These are phyloP conservation scores for Cardamine resedifolia DNA, from an alignment of 345 rosid species.

Conservation along the genomic window DNA sequence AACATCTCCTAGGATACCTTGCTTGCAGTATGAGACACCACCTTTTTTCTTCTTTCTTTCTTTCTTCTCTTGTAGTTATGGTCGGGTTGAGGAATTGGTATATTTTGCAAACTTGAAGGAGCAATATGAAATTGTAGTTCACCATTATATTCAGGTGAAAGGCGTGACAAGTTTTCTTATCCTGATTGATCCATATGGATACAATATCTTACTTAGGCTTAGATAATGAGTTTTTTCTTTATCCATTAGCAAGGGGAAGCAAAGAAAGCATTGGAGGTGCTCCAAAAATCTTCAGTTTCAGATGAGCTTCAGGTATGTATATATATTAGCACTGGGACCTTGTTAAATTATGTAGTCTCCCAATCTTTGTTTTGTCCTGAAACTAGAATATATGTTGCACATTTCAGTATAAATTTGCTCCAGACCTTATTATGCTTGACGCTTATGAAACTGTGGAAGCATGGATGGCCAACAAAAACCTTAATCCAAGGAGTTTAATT, in stretches of 20 bases:
- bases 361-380: constrained; percentile 23
- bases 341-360: constrained; percentile 20
- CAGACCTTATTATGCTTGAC: constrained; percentile 92
- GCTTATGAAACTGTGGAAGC: constrained; percentile 99
- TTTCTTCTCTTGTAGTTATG: constrained; percentile 59
- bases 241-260: constrained; percentile 90
- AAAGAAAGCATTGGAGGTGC: constrained; percentile 89
- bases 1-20: constrained; percentile 12
- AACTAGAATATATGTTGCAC: constrained; percentile 17
- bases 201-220: constrained; percentile 8
- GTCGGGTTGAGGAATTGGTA: constrained; percentile 94
- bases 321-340: constrained; percentile 21
- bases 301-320: constrained; percentile 80
- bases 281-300: constrained; percentile 82
- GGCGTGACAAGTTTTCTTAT: constrained; percentile 19
- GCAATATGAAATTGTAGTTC: constrained; percentile 89
- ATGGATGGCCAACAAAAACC: constrained; percentile 86
- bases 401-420: constrained; percentile 91
- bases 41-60: constrained; percentile 5
- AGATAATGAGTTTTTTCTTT: constrained; percentile 23
- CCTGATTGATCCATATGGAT: constrained; percentile 12
- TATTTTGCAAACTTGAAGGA: constrained; percentile 94
- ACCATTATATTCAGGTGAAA: constrained; percentile 85
- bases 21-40: background rate
- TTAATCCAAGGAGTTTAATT: constrained; percentile 88